Evolutionary conservation across 1,284 basidiomycete genomes (phyloP), one percentile per base, ranked within the genome.

Genomic region (Ganoderma sinense): DNA sequence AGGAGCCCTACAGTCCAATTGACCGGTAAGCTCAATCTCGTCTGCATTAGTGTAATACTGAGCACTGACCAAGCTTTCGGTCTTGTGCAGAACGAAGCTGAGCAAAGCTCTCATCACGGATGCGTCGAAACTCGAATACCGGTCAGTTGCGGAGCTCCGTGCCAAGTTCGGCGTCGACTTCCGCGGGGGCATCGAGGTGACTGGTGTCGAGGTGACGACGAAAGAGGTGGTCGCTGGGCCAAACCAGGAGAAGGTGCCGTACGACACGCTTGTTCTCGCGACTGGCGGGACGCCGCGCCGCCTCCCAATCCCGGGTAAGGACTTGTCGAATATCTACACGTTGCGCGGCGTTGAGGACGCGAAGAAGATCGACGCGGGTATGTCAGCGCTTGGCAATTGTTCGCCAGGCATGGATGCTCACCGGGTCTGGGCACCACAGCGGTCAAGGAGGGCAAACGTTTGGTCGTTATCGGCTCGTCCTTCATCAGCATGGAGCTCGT

Each of bases 401-500:
- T 56, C 7, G 31, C 23, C 10, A 51, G 33, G 64, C 53, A 59
- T 58, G 20, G 29, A 36, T 31, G 8, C 36, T 74, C n/a, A 73
- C 36, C 40, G n/a, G 41, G 11, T 10, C 39, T 29, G 23, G 20
- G 10, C 55, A 23, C 40, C 6, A 43, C 41, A 78, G 79, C 75
- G 10, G 75, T 69, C 18, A 82, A 89, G 77, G 89, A 92, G 76
- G 93, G 93, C 36, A 93, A 94, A 77, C 87, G 90, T 66, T 81
- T 95, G 61, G 94, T 97, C 41, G 88, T 98, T 41, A 93, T 98
- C 72, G 97, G 97, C 1, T 94, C 92, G 41, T 95, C 93, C 23
- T 98, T 98, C 83, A 99, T 99, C 77, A 92, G 94, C 65, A 95
- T 98, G 93, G 97, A 99, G 80, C 85, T 96, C 13, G 95, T 95